phyloP scores from a whole-genome alignment of 106 monocot species.

The Acorus calamus region DNA sequence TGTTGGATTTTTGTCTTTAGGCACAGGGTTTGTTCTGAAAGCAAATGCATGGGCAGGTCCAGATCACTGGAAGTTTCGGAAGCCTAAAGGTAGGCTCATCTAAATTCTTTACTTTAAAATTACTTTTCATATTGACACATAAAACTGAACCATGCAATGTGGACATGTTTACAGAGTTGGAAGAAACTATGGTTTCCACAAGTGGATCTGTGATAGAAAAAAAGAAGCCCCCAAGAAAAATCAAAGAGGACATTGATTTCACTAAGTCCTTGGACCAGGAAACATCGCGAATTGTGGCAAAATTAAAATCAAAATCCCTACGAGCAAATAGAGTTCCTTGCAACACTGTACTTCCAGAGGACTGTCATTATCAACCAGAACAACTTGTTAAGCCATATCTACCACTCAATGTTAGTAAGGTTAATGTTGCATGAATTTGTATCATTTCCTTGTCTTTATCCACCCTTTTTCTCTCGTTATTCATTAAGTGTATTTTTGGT shows the following conservation, averaged over 20 bases:
- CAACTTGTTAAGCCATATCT: slow-evolving; percentile 77
- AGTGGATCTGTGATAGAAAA: slow-evolving; percentile 37
- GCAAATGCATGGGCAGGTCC: slow-evolving; percentile 98
- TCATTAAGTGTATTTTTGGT: not conserved
- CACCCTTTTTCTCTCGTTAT: not conserved
- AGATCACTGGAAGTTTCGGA: slow-evolving; percentile 91
- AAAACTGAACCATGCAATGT: not conserved
- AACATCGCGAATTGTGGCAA: slow-evolving; percentile 44
- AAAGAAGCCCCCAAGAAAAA: slow-evolving; percentile 5
- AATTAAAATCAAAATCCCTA: slow-evolving; percentile 43
- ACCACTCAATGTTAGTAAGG: slow-evolving; percentile 57
- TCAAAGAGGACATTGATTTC: slow-evolving; percentile 38
- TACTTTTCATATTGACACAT: not conserved
- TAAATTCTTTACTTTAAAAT: not conserved
- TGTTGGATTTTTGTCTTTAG: slow-evolving; percentile 59
- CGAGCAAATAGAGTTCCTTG: slow-evolving; percentile 36
- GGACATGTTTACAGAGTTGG: slow-evolving; percentile 29
- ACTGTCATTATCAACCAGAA: slow-evolving; percentile 84
- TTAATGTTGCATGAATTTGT: not conserved
- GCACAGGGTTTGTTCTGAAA: slow-evolving; percentile 67
- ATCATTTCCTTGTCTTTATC: not conserved
- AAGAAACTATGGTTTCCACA: slow-evolving; percentile 17
- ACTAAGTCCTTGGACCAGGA: slow-evolving; percentile 43
- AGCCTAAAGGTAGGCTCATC: slow-evolving; percentile 48
- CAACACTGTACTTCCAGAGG: slow-evolving; percentile 81